Percentiles rank a stretch among this genome's conserved stretches.
phyloP scores from a whole-genome alignment of 116 monocot genomes.

The Posidonia oceanica region DNA sequence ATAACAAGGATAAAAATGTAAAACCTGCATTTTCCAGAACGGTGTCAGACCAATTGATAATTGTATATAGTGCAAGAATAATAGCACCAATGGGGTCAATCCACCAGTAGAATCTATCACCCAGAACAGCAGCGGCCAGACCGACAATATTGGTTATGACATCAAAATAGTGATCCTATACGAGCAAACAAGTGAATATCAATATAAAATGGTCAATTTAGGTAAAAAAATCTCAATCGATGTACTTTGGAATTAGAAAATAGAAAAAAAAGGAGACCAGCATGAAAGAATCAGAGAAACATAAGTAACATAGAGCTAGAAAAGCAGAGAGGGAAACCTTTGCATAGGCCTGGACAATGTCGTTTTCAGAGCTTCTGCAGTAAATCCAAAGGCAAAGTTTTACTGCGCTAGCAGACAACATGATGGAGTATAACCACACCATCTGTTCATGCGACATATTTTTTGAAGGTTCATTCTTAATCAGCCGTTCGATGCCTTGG shows the following conservation, averaged over 20 bases:
- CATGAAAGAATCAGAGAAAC: neutral
- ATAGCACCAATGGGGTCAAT: conserved; percentile 90
- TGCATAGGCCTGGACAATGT: conserved; percentile 82
- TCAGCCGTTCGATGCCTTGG: conserved; percentile 56
- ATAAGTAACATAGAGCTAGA: neutral
- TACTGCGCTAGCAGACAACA: conserved; percentile 65
- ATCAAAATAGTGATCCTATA: conserved; percentile 95
- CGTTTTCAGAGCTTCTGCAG: conserved; percentile 65
- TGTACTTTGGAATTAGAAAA: too few species aligned
- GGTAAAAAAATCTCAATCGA: too few species aligned
- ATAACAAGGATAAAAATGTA: neutral
- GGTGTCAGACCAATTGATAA: conserved; percentile 83
- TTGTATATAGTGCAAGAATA: conserved; percentile 83
- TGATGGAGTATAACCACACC: conserved; percentile 67
- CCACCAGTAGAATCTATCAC: conserved; percentile 85
- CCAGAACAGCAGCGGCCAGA: conserved; percentile 80
- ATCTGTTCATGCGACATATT: conserved; percentile 47
- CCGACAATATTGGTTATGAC: conserved; percentile 90
- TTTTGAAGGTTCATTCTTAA: conserved; percentile 29
- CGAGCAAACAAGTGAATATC: neutral
- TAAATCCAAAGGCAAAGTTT: conserved; percentile 83
- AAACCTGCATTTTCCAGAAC: conserved; percentile 96
- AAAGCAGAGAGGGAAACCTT: conserved; percentile 32
- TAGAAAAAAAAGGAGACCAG: neutral
- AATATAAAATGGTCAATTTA: too few species aligned